phyloP scores from a whole-genome alignment of 2,329 filamentous ascomycete species.

The Sclerotiophoma versabilis region DNA sequence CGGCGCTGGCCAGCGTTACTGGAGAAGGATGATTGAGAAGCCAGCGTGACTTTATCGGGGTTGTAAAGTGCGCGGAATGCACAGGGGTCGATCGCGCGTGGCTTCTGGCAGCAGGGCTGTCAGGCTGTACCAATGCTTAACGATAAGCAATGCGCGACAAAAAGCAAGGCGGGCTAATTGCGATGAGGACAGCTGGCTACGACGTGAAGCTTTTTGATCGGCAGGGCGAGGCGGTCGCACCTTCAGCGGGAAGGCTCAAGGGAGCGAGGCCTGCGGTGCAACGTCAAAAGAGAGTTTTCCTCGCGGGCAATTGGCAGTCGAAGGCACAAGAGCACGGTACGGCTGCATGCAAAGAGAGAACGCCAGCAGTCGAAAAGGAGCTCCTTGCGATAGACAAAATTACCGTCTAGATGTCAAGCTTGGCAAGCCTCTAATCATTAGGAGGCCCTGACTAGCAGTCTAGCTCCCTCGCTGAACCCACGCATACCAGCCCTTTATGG shows the following conservation, averaged over 20 bases:
- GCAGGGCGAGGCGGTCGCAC: slow-evolving; percentile 32
- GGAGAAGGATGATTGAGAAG: slow-evolving; percentile 48
- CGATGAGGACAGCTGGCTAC: slow-evolving; percentile 40
- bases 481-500: slow-evolving; percentile 10
- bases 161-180: slow-evolving; percentile 25
- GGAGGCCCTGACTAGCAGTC: slow-evolving; percentile 19
- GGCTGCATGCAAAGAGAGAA: slow-evolving; percentile 20
- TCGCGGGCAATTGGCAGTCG: slow-evolving; percentile 18
- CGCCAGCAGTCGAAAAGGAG: slow-evolving; percentile 31
- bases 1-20: slow-evolving; percentile 50
- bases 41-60: slow-evolving; percentile 45
- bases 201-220: slow-evolving; percentile 24
- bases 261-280: slow-evolving; percentile 30
- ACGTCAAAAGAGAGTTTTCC: slow-evolving; percentile 24
- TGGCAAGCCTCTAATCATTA: slow-evolving; percentile 27
- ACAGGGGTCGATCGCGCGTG: slow-evolving; percentile 20
- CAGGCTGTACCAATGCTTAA: slow-evolving; percentile 4
- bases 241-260: slow-evolving; percentile 21
- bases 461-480: slow-evolving; percentile 6
- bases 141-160: slow-evolving; percentile 22
- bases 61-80: slow-evolving; percentile 36
- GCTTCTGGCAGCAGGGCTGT: slow-evolving; percentile 17
- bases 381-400: slow-evolving; percentile 29
- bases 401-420: slow-evolving; percentile 20
- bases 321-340: slow-evolving; percentile 16